These are phyloP conservation scores for Ophiostoma piceae DNA, from an alignment of 2,329 filamentous ascomycete genomes.

Conservation along the genomic window DNA sequence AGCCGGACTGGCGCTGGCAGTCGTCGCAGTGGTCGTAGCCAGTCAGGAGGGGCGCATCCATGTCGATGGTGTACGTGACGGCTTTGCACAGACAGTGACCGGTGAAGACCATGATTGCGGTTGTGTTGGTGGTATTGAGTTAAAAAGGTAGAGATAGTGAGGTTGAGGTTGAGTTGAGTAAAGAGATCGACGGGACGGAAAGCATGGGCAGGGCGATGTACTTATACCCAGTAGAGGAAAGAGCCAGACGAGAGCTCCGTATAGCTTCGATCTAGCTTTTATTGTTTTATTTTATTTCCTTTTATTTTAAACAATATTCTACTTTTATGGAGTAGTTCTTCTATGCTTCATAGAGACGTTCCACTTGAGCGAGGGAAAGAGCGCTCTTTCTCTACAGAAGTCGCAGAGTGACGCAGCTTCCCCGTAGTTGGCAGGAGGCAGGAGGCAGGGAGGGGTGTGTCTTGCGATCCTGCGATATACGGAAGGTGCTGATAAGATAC, in stretches of 20 bases:
- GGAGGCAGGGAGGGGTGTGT: background rate
- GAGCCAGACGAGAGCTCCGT: constrained; percentile 1
- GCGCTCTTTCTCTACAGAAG: background rate
- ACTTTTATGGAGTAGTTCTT: background rate
- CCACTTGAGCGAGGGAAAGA: background rate
- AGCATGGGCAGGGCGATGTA: constrained; percentile 1
- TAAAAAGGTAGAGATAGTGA: background rate
- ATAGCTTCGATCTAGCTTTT: background rate
- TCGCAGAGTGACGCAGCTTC: constrained; percentile 1
- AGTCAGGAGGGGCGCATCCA: constrained; percentile 48
- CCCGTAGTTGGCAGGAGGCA: background rate
- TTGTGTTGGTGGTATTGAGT: background rate
- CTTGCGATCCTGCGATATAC: background rate
- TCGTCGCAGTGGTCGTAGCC: constrained; percentile 69
- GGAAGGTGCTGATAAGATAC: constrained; percentile 11
- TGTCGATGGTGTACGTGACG: constrained; percentile 60
- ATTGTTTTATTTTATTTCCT: background rate
- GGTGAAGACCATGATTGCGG: constrained; percentile 24
- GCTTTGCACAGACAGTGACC: constrained; percentile 68
- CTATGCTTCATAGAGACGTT: background rate
- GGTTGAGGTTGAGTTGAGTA: background rate
- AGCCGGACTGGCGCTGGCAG: constrained; percentile 65
- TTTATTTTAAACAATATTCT: background rate
- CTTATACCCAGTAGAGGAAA: background rate
- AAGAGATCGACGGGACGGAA: background rate